Evolutionary conservation across 352 stramenopile species (phyloP), one percentile per base, ranked within the genome.

Genomic region (Globisporangium cystogenes): DNA sequence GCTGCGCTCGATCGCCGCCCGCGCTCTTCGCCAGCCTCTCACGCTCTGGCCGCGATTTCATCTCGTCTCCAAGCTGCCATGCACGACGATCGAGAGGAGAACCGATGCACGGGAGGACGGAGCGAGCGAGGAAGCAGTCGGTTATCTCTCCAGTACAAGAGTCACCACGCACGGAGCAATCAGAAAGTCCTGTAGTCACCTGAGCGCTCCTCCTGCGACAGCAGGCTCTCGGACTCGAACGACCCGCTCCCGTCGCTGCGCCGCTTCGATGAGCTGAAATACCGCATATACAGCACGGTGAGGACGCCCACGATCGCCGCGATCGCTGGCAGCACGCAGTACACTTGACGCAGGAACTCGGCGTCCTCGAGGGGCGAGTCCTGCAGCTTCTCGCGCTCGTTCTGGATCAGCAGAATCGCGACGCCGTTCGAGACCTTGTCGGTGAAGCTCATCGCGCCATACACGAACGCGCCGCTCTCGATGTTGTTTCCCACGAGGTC

Each of bases 341-440:
- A 90, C 15, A 89, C 73, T 50, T 87, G 67, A 20, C 82, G 76
- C 49, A 93, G 55, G 56, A 90, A 87, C 43, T 84, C 75, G 12
- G 71, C 72, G 48, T 93, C 82, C 47, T 86, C 56, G 4, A 62
- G 55, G 0, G 77, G 74, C n/a, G 70, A 46, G 16, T 74, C 53
- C 59, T 84, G 72, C 16, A 90, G 65, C 64, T 84, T 76, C 53
- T 93, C 66, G 37, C 82, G 82, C 43, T 82, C 73, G 57, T 93
- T 88, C 60, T 94, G 84, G 46, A 93, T 90, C 11, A 90, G 57
- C 20, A 94, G 55, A 42, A 94, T 87, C 27, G 78, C 79, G 31
- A 92, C 68, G 12, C 84, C 84, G 52, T 92, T 93, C 42, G 79
- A 91, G 55, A 92, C 87, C 48, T 94, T 94, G 67, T 94, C 84